Conservation (phyloP, 257 asterid genomes). For the Henckelia pumila region DNA sequence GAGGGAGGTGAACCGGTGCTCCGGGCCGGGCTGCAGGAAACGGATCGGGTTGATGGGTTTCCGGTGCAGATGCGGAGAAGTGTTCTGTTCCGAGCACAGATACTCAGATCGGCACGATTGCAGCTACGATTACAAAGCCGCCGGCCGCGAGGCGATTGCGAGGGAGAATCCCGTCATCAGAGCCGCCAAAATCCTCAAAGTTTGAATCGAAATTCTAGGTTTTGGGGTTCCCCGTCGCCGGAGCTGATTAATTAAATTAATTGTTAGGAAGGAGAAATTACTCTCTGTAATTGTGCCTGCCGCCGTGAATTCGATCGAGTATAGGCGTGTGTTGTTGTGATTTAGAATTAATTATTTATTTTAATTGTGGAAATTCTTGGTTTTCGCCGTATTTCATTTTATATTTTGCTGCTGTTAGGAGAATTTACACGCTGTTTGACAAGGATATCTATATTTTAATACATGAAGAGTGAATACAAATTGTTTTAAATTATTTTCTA, state of each 20-base stretch:
- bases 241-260: background rate
- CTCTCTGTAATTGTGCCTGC: constrained; percentile 20
- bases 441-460: too few relatives aligned
- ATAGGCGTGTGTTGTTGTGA: constrained; percentile 47
- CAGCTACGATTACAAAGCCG: constrained; percentile 73
- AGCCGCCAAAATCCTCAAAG: constrained; percentile 71
- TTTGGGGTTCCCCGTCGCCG: background rate
- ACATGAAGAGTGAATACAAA: too few relatives aligned
- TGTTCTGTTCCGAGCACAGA: constrained; percentile 69
- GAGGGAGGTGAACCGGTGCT: constrained; percentile 59
- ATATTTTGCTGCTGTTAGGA: too few relatives aligned
- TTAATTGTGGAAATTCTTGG: constrained; percentile 25
- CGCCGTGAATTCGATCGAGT: constrained; percentile 37
- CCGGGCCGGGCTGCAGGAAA: constrained; percentile 65
- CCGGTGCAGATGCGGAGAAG: constrained; percentile 71
- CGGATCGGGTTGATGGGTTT: constrained; percentile 67
- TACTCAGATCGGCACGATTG: constrained; percentile 81
- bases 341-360: constrained; percentile 25
- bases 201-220: constrained; percentile 35
- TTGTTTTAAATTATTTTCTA: too few relatives aligned
- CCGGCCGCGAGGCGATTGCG: constrained; percentile 71
- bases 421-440: too few relatives aligned
- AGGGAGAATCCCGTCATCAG: constrained; percentile 75
- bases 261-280: background rate
- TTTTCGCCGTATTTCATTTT: background rate